These are phyloP conservation scores for Oryza glaberrima DNA, from an alignment of 176 grass and related monocot species.

Conservation along the genomic window DNA sequence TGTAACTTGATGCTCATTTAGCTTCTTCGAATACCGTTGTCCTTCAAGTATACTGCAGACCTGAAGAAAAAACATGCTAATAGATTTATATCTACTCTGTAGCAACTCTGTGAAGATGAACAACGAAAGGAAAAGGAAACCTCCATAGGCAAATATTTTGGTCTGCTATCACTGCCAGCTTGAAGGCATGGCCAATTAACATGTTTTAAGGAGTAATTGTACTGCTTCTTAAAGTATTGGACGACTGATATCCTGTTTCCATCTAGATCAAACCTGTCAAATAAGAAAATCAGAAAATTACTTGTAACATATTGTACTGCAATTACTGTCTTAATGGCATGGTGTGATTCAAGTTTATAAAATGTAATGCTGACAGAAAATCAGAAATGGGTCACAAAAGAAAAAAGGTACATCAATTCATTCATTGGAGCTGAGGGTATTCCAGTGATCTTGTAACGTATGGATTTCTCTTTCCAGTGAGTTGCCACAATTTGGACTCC, in stretches of 20 bases:
- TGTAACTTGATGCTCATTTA: slow-evolving; percentile 69
- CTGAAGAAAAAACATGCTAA: slow-evolving; percentile 41
- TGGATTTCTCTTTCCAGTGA: slow-evolving; percentile 48
- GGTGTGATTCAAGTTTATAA: not conserved
- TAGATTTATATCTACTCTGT: not conserved
- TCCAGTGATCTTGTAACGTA: slow-evolving; percentile 67
- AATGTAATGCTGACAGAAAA: not conserved
- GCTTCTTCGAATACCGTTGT: slow-evolving; percentile 63
- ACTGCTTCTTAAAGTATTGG: slow-evolving; percentile 67
- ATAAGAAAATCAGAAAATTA: not conserved
- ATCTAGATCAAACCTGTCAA: slow-evolving; percentile 66
- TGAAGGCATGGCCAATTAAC: slow-evolving; percentile 71
- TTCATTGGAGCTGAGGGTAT: slow-evolving; percentile 52
- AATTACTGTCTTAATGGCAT: not conserved
- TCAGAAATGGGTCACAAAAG: not conserved
- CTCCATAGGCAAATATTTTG: slow-evolving; percentile 80
- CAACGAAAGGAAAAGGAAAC: slow-evolving; percentile 37
- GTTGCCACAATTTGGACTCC: slow-evolving; percentile 61
- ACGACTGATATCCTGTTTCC: slow-evolving; percentile 51
- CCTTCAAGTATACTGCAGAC: slow-evolving; percentile 69
- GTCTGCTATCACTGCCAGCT: slow-evolving; percentile 62
- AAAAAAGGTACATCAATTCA: slow-evolving; percentile 46
- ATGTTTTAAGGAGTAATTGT: slow-evolving; percentile 47
- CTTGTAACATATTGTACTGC: no score
- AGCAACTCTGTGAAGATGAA: not conserved